These are phyloP conservation scores for Fomitopsis pinicola DNA, from an alignment of 1,284 basidiomycete genomes.

Conservation along the genomic window DNA sequence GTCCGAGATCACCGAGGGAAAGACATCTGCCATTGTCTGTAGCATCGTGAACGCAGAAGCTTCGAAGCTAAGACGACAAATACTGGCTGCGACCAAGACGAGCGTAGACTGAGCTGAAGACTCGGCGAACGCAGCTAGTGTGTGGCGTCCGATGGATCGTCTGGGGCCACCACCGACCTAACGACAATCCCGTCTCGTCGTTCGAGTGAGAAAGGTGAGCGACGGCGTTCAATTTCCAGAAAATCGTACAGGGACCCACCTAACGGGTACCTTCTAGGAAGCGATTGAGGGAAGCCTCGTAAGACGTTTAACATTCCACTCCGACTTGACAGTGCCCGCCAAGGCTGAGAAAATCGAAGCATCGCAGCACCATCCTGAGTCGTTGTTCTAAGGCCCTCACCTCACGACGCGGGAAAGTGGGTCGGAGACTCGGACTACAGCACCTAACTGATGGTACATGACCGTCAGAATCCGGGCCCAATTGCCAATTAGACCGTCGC, in stretches of 20 bases:
- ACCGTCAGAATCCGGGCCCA: not conserved
- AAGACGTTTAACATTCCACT: not conserved
- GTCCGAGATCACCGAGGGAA: not conserved
- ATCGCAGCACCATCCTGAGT: not conserved
- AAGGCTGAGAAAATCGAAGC: not conserved
- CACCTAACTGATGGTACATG: not conserved
- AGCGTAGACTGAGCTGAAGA: not conserved
- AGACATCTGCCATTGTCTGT: not conserved
- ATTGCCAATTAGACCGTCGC: not conserved
- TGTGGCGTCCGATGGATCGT: not conserved
- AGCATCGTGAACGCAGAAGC: not conserved
- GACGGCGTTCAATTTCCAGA: not conserved
- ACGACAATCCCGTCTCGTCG: not conserved
- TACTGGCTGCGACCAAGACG: not conserved
- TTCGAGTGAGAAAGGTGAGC: not conserved
- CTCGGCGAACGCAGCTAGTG: too few species aligned
- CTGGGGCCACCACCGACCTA: not conserved
- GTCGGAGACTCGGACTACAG: not conserved
- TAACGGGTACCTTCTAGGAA: not conserved
- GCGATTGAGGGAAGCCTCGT: not conserved
- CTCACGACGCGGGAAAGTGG: not conserved
- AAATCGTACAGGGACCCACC: not conserved
- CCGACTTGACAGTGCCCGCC: not conserved
- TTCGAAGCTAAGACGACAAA: not conserved
- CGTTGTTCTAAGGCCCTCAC: not conserved